Percentiles rank a stretch among this genome's conserved stretches.
Evolutionary conservation across 176 grass and related monocot species (phyloP).

Genomic region (Musa itinerans): DNA sequence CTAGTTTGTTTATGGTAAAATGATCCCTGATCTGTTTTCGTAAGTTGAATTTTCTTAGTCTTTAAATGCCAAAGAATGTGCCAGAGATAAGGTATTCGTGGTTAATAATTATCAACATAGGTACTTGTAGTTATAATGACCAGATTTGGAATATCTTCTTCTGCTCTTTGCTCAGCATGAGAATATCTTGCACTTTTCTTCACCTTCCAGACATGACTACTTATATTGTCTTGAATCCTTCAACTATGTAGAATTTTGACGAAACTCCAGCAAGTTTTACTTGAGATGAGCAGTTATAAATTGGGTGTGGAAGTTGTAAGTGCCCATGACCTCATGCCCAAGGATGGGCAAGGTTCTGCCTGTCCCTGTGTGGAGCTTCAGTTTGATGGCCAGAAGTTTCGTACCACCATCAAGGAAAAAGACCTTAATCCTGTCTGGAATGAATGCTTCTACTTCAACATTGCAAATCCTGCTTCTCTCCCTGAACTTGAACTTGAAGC

Average conservation of each 20-base stretch:
- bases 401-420: slow-evolving; percentile 70
- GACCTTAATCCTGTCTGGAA: slow-evolving; percentile 91
- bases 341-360: slow-evolving; percentile 89
- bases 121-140: no score
- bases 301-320: slow-evolving; percentile 75
- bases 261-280: not conserved
- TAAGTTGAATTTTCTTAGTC: no score
- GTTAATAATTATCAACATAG: no score
- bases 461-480: slow-evolving; percentile 62
- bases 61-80: no score
- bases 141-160: no score
- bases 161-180: not conserved
- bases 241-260: not conserved
- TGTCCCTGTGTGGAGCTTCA: slow-evolving; percentile 72
- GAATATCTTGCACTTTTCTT: slow-evolving; percentile 9
- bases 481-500: slow-evolving; percentile 80
- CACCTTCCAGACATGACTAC: slow-evolving; percentile 56
- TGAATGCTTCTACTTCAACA: slow-evolving; percentile 78
- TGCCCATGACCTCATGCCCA: slow-evolving; percentile 95
- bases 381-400: slow-evolving; percentile 89
- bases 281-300: slow-evolving; percentile 33
- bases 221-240: slow-evolving; percentile 9
- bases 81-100: no score
- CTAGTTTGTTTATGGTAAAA: no score
- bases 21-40: no score